Evolutionary conservation across 1,139 yeast genomes (phyloP).

Genomic region (Geotrichum phurueaensis): DNA sequence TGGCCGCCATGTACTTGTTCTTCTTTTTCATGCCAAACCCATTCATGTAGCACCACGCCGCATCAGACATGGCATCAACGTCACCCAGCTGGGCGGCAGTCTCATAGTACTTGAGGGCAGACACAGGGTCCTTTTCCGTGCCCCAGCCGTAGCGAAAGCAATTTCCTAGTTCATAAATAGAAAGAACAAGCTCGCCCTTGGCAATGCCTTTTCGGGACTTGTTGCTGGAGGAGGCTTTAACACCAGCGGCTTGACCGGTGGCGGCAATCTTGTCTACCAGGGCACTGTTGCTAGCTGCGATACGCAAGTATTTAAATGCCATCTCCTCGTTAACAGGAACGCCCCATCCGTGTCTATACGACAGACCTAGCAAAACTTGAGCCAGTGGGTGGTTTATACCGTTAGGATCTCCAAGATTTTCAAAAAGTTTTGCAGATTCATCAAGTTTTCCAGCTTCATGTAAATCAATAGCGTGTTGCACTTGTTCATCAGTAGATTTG

Average conservation of each 20-base stretch:
- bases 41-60: constrained; percentile 30
- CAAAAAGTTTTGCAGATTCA: constrained; percentile 25
- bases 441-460: constrained; percentile 29
- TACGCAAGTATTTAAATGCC: constrained; percentile 29
- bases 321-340: constrained; percentile 24
- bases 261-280: constrained; percentile 22
- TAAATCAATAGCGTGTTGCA: constrained; percentile 31
- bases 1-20: constrained; percentile 32
- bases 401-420: constrained; percentile 27
- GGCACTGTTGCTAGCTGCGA: constrained; percentile 30
- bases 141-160: constrained; percentile 37
- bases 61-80: constrained; percentile 34
- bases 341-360: constrained; percentile 38
- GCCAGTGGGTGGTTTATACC: constrained; percentile 30
- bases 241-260: constrained; percentile 7
- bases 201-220: constrained; percentile 20
- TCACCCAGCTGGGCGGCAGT: constrained; percentile 36
- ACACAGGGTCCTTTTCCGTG: constrained; percentile 27
- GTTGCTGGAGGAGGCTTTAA: constrained; percentile 12
- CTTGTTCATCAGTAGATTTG: constrained; percentile 22
- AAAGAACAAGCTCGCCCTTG: constrained; percentile 31
- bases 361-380: constrained; percentile 32
- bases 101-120: constrained; percentile 33
- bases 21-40: constrained; percentile 34
- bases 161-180: constrained; percentile 35